phyloP scores from a whole-genome alignment of 345 rosid genomes.

The Populus tremula region DNA sequence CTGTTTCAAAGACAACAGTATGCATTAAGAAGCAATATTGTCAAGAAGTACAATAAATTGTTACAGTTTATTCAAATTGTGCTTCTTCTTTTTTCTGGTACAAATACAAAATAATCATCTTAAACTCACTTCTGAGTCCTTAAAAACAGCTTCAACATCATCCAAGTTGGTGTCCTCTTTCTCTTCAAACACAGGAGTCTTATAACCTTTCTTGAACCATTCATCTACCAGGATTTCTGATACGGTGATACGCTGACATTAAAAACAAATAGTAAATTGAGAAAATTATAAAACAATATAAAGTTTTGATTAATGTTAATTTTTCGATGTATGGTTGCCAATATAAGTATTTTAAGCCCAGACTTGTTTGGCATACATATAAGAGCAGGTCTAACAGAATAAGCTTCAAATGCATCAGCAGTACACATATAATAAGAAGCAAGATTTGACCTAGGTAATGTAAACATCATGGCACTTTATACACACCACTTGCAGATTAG shows the following conservation, averaged over 20 bases:
- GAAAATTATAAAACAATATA: background rate
- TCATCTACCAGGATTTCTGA: conserved; percentile 78
- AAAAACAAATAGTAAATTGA: background rate
- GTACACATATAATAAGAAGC: background rate
- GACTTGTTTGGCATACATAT: background rate
- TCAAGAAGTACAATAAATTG: background rate
- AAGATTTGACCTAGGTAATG: background rate
- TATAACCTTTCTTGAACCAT: conserved; percentile 88
- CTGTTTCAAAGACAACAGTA: conserved; percentile 33
- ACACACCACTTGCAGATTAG: background rate
- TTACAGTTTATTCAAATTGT: conserved; percentile 4
- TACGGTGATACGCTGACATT: conserved; percentile 70
- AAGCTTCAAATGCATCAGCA: background rate
- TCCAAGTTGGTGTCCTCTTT: conserved; percentile 64
- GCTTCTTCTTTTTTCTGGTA: background rate
- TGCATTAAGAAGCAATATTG: conserved; percentile 8
- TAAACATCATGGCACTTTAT: background rate
- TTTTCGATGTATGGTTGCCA: background rate
- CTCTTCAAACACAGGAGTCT: conserved; percentile 81
- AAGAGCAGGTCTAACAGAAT: background rate
- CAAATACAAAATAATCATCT: background rate
- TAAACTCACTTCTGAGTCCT: conserved; percentile 73
- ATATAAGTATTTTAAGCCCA: background rate
- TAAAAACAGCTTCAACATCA: conserved; percentile 89
- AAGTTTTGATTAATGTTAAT: background rate